Evolutionary conservation across 129 eudicot species (phyloP).

Genomic region (Flaveria robusta): DNA sequence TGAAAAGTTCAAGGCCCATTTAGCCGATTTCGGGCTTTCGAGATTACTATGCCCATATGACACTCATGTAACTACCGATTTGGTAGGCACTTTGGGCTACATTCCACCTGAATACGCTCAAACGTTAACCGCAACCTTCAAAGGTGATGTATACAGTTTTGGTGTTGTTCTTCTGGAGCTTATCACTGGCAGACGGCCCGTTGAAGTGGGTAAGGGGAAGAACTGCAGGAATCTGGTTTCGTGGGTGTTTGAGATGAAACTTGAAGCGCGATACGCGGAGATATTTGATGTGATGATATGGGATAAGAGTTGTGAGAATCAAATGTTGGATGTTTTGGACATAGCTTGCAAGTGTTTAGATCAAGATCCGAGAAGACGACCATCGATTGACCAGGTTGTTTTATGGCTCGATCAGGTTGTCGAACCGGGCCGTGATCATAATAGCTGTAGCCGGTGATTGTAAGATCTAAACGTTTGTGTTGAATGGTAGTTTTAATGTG

Average conservation of each 20-base stretch:
- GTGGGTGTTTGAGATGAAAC: conserved; percentile 89
- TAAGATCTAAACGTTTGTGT: conserved; percentile 13
- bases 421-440: conserved; percentile 16
- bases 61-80: conserved; percentile 94
- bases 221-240: conserved; percentile 84
- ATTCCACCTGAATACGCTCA: conserved; percentile 96
- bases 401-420: conserved; percentile 79
- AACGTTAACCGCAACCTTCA: conserved; percentile 77
- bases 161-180: conserved; percentile 94
- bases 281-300: conserved; percentile 67
- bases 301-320: conserved; percentile 62
- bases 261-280: conserved; percentile 61
- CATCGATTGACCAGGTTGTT: conserved; percentile 83
- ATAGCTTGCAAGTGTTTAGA: conserved; percentile 85
- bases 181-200: conserved; percentile 83
- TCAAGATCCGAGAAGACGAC: conserved; percentile 77
- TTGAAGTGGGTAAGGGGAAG: conserved; percentile 93
- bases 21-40: conserved; percentile 95
- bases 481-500: conserved; percentile 2
- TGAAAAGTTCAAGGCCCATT: conserved; percentile 83
- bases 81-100: conserved; percentile 96
- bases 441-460: conserved; percentile 22
- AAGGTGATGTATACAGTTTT: conserved; percentile 95
- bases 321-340: conserved; percentile 68
- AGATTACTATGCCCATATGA: conserved; percentile 81